A percentile compares a stretch with the other conserved stretches of the same genome.
Conservation (phyloP, 345 rosid species). For the Boechera stricta region DNA sequence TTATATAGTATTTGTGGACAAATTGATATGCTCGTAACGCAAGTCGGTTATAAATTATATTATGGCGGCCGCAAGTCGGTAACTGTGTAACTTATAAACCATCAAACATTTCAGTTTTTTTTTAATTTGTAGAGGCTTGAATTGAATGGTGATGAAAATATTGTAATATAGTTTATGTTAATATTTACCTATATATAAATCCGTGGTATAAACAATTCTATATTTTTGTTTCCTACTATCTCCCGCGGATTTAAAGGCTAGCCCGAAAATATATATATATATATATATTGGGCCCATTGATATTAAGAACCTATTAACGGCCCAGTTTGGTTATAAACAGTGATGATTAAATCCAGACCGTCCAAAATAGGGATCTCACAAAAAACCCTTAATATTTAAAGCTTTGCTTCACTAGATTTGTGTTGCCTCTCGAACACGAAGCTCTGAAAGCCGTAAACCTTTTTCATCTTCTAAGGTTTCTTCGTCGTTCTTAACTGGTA, state of each 20-base stretch:
- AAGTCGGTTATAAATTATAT: not conserved
- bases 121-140: too few relatives aligned
- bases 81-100: slow-evolving; percentile 3
- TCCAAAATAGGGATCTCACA: slow-evolving; percentile 36
- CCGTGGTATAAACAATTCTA: not conserved
- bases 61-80: slow-evolving; percentile 19
- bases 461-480: slow-evolving; percentile 14
- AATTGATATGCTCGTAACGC: not conserved
- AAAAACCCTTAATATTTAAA: slow-evolving; percentile 36
- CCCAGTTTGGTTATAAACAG: slow-evolving; percentile 1
- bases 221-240: not conserved
- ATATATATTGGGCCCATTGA: not conserved
- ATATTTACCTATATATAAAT: not conserved
- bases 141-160: not conserved
- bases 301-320: not conserved
- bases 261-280: not conserved
- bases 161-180: not conserved
- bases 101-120: slow-evolving; percentile 1
- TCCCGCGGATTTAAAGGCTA: slow-evolving; percentile 2
- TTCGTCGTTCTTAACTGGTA: slow-evolving; percentile 30
- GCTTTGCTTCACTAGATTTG: slow-evolving; percentile 17
- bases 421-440: slow-evolving; percentile 16
- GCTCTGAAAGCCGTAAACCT: slow-evolving; percentile 35
- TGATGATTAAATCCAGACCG: slow-evolving; percentile 20
- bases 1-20: not conserved